Evolutionary conservation across 257 asterid species (phyloP), one percentile per base, ranked within the genome.

Genomic region (Linaria vulgaris): DNA sequence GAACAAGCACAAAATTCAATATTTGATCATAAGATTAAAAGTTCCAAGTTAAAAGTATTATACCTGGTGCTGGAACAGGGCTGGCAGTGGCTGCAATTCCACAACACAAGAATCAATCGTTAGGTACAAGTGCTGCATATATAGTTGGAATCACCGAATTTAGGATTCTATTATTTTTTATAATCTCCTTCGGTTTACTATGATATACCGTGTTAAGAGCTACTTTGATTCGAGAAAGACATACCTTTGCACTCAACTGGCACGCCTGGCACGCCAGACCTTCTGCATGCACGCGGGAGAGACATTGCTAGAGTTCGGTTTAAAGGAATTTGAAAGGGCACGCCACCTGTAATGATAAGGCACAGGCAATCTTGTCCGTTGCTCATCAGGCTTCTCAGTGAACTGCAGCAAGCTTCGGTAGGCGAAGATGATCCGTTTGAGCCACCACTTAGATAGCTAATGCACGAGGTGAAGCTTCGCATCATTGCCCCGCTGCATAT

Each of bases 41-140:
- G 20, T 47, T 1, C 16, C 14, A 47, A 20, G 22, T 22, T 39
- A 13, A 12, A 50, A 71, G 30, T 6, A 27, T 3, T 19, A 5
- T 79, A 87, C 95, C 87, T 76, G 87, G 91, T 69, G 94, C 76
- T 61, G 96, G 86, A 67, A 85, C 70, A 9, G 92, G 85, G 15
- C 86, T 69, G 31, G 71, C 77, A 44, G 78, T 49, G 74, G 74
- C 84, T 80, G 78, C 63, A 65, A 54, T 30, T 22, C n/a, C n/a
- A 19, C 5, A 9, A 39, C 31, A 63, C 19, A 34, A 21, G 30
- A 69, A 15, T 48, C 31, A 8, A 25, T 27, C 16, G 39, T 10
- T 39, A 22, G 24, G 17, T 14, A 15, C 8, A 43, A 22, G 11
- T 27, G 1, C 44, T 0, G 0, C 17, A 30, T 56, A 27, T 27